phyloP scores from a whole-genome alignment of 225 moss, liverwort and hornwort species.

The Takakia lepidozioides region DNA sequence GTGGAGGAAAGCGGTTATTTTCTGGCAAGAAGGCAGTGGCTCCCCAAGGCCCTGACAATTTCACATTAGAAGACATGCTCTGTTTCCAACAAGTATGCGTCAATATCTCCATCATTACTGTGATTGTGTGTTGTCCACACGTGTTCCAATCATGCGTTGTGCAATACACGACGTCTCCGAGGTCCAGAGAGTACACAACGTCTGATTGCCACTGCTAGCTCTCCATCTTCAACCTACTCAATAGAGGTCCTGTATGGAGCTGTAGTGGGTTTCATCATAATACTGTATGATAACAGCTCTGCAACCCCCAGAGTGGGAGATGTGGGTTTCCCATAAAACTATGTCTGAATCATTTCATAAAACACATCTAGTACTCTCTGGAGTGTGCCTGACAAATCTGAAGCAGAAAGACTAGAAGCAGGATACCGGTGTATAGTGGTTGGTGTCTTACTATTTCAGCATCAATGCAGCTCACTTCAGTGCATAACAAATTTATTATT shows the following conservation, averaged over 20 bases:
- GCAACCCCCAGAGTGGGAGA: too few relatives aligned
- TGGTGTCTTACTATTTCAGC: not conserved
- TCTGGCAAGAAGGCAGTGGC: slow-evolving; percentile 55
- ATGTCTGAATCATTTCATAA: not conserved
- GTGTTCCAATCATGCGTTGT: not conserved
- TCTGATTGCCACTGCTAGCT: not conserved
- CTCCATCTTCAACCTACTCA: not conserved
- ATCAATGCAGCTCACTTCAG: too few relatives aligned
- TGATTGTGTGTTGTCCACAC: too few relatives aligned
- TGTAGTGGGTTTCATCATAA: too few relatives aligned
- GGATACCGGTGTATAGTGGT: not conserved
- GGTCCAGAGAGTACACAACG: not conserved
- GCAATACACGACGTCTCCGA: not conserved
- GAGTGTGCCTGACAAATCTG: not conserved
- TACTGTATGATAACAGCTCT: too few relatives aligned
- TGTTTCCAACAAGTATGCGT: slow-evolving; percentile 22
- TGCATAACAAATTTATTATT: not conserved
- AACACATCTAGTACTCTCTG: not conserved
- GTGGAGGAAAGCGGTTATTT: slow-evolving; percentile 49
- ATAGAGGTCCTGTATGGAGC: too few relatives aligned
- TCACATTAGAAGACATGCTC: slow-evolving; percentile 60
- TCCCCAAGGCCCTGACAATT: slow-evolving; percentile 46
- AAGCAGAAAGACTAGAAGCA: not conserved
- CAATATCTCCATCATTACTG: not conserved
- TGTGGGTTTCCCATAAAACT: not conserved